phyloP scores from a whole-genome alignment of 306 rosid species.

The Sphenostylis stenocarpa region DNA sequence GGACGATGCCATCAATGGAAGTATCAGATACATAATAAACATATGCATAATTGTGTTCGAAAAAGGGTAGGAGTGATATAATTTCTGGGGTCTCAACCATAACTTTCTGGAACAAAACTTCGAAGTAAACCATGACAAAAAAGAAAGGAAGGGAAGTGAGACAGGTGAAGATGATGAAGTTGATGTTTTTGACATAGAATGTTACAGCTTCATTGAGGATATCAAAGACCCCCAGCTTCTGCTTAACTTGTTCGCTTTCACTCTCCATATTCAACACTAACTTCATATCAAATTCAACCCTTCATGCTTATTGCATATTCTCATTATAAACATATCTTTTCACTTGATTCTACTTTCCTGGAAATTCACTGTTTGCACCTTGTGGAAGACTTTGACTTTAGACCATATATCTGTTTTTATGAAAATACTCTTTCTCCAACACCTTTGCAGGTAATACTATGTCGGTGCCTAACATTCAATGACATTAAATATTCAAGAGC shows the following conservation, averaged over 20 bases:
- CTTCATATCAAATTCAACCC: not conserved
- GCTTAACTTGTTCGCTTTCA: slow-evolving; percentile 39
- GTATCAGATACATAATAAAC: too few relatives aligned
- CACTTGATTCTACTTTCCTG: not conserved
- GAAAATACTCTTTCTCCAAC: not conserved
- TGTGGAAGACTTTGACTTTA: slow-evolving; percentile 25
- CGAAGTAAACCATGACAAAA: slow-evolving; percentile 46
- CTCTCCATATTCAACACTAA: slow-evolving; percentile 22
- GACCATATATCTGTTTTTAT: not conserved
- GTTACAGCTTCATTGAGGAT: slow-evolving; percentile 48
- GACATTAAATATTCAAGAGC: not conserved
- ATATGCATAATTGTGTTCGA: not conserved
- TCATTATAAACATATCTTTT: not conserved
- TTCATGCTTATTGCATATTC: not conserved
- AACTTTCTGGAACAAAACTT: slow-evolving; percentile 39
- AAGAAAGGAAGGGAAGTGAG: slow-evolving; percentile 55
- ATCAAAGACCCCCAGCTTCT: slow-evolving; percentile 39
- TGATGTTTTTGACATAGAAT: slow-evolving; percentile 41
- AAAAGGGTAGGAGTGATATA: not conserved
- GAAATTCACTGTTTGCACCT: not conserved
- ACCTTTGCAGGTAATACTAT: not conserved
- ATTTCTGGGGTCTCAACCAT: slow-evolving; percentile 35
- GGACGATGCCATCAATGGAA: accelerated
- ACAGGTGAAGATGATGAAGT: slow-evolving; percentile 52
- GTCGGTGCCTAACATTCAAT: not conserved